Evolutionary conservation across 164 flowering plant genomes (phyloP).

Genomic region (Vitis cinerea): DNA sequence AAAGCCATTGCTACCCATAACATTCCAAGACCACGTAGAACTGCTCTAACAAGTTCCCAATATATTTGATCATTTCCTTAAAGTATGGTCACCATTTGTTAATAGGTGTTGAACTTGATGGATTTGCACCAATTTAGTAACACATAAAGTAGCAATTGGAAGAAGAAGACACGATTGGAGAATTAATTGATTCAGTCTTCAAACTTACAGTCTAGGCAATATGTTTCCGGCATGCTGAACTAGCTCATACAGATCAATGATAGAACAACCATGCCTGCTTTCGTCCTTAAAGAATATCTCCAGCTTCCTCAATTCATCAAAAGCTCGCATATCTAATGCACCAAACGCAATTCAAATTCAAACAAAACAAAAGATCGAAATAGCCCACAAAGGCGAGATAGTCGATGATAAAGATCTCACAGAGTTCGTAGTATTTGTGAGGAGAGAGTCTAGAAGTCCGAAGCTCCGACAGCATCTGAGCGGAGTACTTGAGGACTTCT

Average conservation of each 20-base stretch:
- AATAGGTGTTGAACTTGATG: no score
- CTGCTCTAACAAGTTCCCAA: no score
- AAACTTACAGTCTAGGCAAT: conserved; percentile 89
- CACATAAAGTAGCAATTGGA: no score
- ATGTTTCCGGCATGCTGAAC: conserved; percentile 99
- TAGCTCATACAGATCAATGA: conserved; percentile 88
- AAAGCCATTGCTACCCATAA: no score
- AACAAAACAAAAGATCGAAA: neutral
- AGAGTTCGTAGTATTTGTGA: conserved; percentile 93
- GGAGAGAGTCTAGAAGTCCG: conserved; percentile 97
- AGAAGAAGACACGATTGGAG: no score
- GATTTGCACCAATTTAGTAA: no score
- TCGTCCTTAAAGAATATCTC: conserved; percentile 98
- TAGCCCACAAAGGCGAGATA: no score
- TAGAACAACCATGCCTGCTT: conserved; percentile 73
- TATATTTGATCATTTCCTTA: no score
- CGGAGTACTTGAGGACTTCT: conserved; percentile 93
- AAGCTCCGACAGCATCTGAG: conserved; percentile 97
- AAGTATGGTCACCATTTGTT: no score
- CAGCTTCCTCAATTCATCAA: conserved; percentile 89
- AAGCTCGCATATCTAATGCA: conserved; percentile 84
- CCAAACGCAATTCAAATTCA: conserved; percentile 6
- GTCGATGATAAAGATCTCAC: conserved; percentile 32
- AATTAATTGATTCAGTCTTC: neutral
- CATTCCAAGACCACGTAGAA: no score